Evolutionary conservation across 345 rosid species (phyloP), one percentile per base, ranked within the genome.

Genomic region (Gynandropsis gynandra): DNA sequence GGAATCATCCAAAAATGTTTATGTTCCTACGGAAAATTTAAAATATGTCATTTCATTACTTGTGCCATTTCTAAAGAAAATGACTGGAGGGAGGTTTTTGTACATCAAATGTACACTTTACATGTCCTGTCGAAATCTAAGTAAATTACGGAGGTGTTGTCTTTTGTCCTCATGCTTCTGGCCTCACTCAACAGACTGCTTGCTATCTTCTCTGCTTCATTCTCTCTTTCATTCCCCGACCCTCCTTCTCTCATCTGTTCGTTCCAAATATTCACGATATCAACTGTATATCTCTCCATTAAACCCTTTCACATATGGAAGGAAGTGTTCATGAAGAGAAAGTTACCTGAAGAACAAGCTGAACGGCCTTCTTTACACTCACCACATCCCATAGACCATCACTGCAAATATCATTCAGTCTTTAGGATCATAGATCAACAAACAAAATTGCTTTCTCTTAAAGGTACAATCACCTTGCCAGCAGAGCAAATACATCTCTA

Each of bases 301-400:
- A n/a, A n/a, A n/a, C n/a, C n/a, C n/a, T n/a, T n/a, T n/a, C n/a
- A 24, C 29, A 24, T 24, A 5, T 5, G 29, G 2, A 2, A 24
- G 29, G 29, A 24, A 5, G 29, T 5, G 29, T 24, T 24, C 29
- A 24, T 24, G 29, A 24, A 24, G 29, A 24, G 29, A 24, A 24
- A 24, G 29, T 55, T 73, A 85, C 99, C 95, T 88, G 80, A 31
- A 53, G 52, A 31, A 72, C 79, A 27, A 93, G 73, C 74, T 88
- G 92, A 65, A 66, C 50, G 50, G 99, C 85, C 71, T 83, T 93
- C 72, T 74, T 83, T 20, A 63, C 27, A 54, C 85, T 72, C 36
- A 93, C 69, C 41, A 85, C 97, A 51, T 88, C 99, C 99, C 99
- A 88, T 48, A 93, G 72, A 29, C 99, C 96, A 55, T 88, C 97